Base-by-base conservation (phyloP, 2,329 filamentous ascomycete species). In the Chaetoscypha palmicola region DNA sequence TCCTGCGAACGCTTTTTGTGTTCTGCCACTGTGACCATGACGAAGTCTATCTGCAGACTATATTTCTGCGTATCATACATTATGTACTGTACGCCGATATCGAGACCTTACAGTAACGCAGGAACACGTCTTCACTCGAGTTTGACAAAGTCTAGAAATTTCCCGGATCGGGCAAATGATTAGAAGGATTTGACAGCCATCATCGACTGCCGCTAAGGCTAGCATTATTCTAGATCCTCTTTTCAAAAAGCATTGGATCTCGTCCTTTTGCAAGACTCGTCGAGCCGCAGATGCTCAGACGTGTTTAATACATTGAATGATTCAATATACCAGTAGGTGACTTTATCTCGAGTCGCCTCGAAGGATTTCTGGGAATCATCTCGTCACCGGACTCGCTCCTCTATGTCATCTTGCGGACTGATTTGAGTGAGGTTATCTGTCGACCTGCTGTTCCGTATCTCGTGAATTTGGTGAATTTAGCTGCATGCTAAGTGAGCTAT, bases 51-150 rank as follows among this genome's bases (percentile, higher is more conserved):
- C 33, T 43, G 41, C 23, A 43, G 32, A 37, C 16, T 32, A 22
- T 31, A n/a, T 31, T 38, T 26, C n/a, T 28, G n/a, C 26, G 24
- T 30, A 31, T 26, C 26, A 30, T 31, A 28, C 16, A 38, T 28
- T 43, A 43, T 43, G 41, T 37, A 38, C 41, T 43, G 41, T 37
- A 38, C 41, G 33, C 32, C 41, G 41, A 43, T 38, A 38, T 43
- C 33, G 33, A 37, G 23, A 21, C 31, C 16, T 11, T n/a, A 38
- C 19, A 10, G 32, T 43, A 17, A 43, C 41, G 41, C 41, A 43
- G 41, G 41, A 43, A 43, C 39, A 41, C 33, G 34, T 37, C 26
- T 26, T 37, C 19, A 16, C 19, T 38, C 19, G 19, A 14, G 38
- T 41, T 16, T 32, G 17, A 41, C 38, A 26, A 26, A 37, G 22